phyloP scores from a whole-genome alignment of 2,329 filamentous ascomycete species.

The Ceratocystis diversiconidia region DNA sequence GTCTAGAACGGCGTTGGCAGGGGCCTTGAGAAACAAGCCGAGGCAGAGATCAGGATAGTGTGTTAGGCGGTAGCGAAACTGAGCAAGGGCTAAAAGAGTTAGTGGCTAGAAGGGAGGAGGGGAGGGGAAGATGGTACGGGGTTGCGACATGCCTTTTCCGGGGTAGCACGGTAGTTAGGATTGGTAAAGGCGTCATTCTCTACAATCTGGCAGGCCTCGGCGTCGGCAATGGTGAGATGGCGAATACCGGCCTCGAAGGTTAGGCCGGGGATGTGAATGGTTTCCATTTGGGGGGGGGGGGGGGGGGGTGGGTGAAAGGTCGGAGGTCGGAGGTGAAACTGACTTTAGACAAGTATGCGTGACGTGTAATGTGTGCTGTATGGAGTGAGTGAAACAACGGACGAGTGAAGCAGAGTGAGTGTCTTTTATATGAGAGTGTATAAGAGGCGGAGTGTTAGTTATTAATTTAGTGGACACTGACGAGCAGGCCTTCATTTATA shows the following conservation, averaged over 20 bases:
- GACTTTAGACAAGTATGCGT: not conserved
- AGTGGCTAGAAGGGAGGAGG: not conserved
- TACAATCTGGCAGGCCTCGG: slow-evolving; percentile 43
- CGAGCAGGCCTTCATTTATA: too few species aligned
- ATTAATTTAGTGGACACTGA: too few species aligned
- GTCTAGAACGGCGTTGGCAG: slow-evolving; percentile 24
- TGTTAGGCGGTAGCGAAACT: slow-evolving; percentile 66
- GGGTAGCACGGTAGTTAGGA: slow-evolving; percentile 35
- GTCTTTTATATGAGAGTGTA: too few species aligned
- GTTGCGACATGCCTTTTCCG: slow-evolving; percentile 37
- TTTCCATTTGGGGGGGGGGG: not conserved
- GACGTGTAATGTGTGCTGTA: not conserved
- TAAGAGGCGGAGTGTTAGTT: too few species aligned
- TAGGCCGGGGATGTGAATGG: not conserved
- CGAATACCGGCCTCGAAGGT: slow-evolving; percentile 31
- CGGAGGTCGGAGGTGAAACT: not conserved
- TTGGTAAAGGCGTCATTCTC: slow-evolving; percentile 41
- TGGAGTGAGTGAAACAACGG: too few species aligned
- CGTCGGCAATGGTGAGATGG: slow-evolving; percentile 51
- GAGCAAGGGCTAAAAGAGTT: not conserved
- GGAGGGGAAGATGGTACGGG: not conserved
- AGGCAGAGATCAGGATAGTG: slow-evolving; percentile 63
- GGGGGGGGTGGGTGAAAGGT: too few species aligned
- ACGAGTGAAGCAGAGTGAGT: too few species aligned
- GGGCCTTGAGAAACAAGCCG: slow-evolving; percentile 53